These are phyloP conservation scores for Acarospora socialis DNA, from an alignment of 2,329 filamentous ascomycete species.

Conservation along the genomic window DNA sequence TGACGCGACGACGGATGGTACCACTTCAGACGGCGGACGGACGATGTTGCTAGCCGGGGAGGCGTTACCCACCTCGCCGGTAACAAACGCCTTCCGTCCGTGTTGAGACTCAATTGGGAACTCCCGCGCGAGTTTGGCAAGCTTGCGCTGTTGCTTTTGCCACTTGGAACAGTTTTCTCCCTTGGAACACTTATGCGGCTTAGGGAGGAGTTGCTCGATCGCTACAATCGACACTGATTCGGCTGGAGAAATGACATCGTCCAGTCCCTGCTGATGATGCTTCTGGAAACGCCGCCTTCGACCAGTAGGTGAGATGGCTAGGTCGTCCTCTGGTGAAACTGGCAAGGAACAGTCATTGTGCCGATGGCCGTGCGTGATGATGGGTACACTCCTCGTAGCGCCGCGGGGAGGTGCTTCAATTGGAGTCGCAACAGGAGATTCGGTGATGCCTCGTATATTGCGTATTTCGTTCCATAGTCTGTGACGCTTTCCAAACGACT, in stretches of 20 bases:
- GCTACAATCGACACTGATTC: conserved; percentile 85
- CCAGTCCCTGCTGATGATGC: conserved; percentile 19
- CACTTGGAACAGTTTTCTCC: conserved; percentile 76
- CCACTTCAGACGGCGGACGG: conserved; percentile 58
- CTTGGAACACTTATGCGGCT: conserved; percentile 70
- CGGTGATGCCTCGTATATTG: conserved; percentile 28
- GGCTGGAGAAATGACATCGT: conserved; percentile 59
- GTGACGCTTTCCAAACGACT: conserved; percentile 50
- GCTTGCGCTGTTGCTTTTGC: conserved; percentile 63
- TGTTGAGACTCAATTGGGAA: conserved; percentile 52
- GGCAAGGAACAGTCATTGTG: conserved; percentile 9
- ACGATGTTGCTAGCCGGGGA: conserved; percentile 42
- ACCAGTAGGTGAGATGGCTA: conserved; percentile 4
- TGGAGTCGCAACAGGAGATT: conserved; percentile 7
- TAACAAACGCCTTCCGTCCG: conserved; percentile 44
- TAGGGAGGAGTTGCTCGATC: conserved; percentile 78
- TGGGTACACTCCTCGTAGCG: too few species aligned
- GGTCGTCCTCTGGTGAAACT: conserved; percentile 8
- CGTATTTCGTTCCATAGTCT: conserved; percentile 45
- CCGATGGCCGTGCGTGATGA: conserved; percentile 3
- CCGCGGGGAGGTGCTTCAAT: conserved; percentile 5
- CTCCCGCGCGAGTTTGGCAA: conserved; percentile 60
- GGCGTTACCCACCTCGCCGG: conserved; percentile 65
- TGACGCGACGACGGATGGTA: conserved; percentile 75
- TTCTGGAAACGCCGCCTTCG: conserved; percentile 18